Evolutionary conservation across 225 moss, liverwort and hornwort genomes (phyloP), one percentile per base, ranked within the genome.

Genomic region (Rhytidiadelphus loreus): DNA sequence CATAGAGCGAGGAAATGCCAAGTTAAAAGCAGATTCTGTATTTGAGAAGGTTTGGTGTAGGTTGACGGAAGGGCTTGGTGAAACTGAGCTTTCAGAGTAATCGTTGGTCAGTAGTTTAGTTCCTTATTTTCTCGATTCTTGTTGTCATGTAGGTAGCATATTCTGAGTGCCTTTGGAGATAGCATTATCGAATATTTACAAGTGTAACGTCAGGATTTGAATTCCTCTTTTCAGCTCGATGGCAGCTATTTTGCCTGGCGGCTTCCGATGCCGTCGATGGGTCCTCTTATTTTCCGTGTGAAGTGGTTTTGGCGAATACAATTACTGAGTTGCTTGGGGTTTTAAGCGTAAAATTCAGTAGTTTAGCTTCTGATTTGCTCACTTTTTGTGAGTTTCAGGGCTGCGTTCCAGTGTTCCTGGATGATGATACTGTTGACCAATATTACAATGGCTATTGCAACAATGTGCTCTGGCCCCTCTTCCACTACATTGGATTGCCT

Each of bases 391-490:
- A 81, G 9, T 90, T 89, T 89, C 92, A 95, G 95, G 95, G 97
- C 85, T 98, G 97, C 86, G 96, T 98, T 63, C 98, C 98, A 37
- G 98, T 98, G 35, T 98, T 97, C 84, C 92, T 98, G 20, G 98
- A 98, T 74, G 97, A 96, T 89, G 98, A 96, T 71, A 98, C 97
- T 53, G 96, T 98, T 56, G 97, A 95, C 69, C 98, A 97, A 87
- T 98, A 98, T 85, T 98, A 98, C 90, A 98, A 98, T 87, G 98
- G 98, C n/a, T 98, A 98, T 84, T 98, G 98, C 91, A 98, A 98
- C 93, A 98, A 98, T 89, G 98, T 98, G 85, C 91, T 98, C 66
- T 98, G 98, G 98, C 98, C 98, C n/a, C 91, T 98, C 83, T 98
- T 98, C 86, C 98, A 98, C 71, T 98, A 98, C 75, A 98, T 98